Evolutionary conservation across 352 stramenopile genomes (phyloP).

Genomic region (Globisporangium rhizosaccharum): DNA sequence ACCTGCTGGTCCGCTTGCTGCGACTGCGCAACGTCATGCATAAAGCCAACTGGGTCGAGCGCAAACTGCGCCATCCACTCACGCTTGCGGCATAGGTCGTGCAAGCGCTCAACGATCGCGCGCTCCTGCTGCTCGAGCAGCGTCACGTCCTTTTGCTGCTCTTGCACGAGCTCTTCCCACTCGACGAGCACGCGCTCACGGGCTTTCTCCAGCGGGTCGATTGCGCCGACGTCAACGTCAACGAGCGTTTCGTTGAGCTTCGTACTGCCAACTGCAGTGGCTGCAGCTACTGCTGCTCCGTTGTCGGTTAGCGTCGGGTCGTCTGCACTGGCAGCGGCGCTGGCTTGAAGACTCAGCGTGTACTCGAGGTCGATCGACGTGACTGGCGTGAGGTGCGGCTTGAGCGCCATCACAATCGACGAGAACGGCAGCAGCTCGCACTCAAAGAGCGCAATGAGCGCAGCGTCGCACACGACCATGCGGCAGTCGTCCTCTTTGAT

Average conservation of each 20-base stretch:
- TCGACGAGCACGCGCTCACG: conserved; percentile 32
- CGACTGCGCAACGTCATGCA: conserved; percentile 49
- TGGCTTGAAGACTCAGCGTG: conserved; percentile 36
- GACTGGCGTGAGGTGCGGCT: conserved; percentile 53
- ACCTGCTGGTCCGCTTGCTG: conserved; percentile 60
- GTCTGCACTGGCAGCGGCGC: neutral
- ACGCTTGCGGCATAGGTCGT: conserved; percentile 40
- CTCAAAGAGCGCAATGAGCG: conserved; percentile 47
- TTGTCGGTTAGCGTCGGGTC: too few relatives aligned
- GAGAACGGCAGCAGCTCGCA: conserved; percentile 68
- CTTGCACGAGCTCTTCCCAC: conserved; percentile 58
- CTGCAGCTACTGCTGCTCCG: too few relatives aligned
- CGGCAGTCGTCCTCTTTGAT: conserved; percentile 82
- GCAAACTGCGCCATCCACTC: conserved; percentile 73
- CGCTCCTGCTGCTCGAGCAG: conserved; percentile 55
- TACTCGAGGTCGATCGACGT: conserved; percentile 58
- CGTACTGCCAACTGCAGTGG: too few relatives aligned
- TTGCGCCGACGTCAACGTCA: conserved; percentile 48
- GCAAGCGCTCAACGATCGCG: conserved; percentile 45
- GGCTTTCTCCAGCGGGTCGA: conserved; percentile 39
- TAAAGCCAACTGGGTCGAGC: conserved; percentile 57
- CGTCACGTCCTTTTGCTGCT: conserved; percentile 57
- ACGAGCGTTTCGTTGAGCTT: conserved; percentile 35
- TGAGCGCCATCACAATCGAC: conserved; percentile 61
- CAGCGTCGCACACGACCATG: conserved; percentile 55